Conservation (phyloP, 2,329 filamentous ascomycete species). For the Xylaria multiplex region DNA sequence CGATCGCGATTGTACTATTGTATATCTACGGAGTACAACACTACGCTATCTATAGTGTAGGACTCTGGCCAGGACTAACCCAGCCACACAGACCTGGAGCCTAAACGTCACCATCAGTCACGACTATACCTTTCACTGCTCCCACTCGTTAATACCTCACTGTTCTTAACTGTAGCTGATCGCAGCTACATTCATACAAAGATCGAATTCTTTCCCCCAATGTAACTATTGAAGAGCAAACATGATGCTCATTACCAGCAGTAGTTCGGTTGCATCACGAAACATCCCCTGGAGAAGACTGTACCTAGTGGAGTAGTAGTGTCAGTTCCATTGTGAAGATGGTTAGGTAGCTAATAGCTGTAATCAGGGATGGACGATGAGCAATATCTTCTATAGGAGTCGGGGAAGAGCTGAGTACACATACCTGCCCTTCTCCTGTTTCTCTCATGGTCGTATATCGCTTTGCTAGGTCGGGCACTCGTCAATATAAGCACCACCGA, state of each 20-base stretch:
- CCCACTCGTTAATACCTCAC: not conserved
- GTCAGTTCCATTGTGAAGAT: too few species aligned
- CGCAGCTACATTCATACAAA: not conserved
- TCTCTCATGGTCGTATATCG: not conserved
- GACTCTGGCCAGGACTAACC: too few species aligned
- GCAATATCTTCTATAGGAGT: not conserved
- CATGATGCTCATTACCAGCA: not conserved
- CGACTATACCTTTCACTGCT: too few species aligned
- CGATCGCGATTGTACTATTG: not conserved
- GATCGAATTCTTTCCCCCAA: too few species aligned
- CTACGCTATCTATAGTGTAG: too few species aligned
- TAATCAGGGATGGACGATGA: not conserved
- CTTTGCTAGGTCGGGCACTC: too few species aligned
- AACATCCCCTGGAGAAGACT: not conserved
- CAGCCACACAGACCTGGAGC: too few species aligned
- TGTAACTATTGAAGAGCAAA: too few species aligned
- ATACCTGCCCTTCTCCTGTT: not conserved
- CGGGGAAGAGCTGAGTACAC: not conserved
- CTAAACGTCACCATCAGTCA: too few species aligned
- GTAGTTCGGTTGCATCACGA: not conserved
- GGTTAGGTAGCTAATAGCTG: not conserved
- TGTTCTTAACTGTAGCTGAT: not conserved
- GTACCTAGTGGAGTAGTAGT: not conserved
- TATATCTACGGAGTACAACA: too few species aligned
- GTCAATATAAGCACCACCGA: too few species aligned